phyloP scores from a whole-genome alignment of 495 filamentous ascomycete species.

The Penicillium steckii region DNA sequence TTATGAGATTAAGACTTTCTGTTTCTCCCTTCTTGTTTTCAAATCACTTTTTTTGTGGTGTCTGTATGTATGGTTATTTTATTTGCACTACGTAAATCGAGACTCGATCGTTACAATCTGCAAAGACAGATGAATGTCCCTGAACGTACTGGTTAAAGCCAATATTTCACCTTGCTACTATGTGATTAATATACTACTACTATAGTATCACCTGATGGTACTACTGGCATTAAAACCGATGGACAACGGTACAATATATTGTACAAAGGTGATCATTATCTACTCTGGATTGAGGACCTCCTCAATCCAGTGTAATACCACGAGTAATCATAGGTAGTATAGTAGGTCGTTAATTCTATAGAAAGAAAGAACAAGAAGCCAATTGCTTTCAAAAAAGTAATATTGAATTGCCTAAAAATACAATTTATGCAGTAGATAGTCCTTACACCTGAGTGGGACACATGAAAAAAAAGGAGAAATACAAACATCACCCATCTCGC shows the following conservation, averaged over 20 bases:
- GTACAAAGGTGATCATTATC: no score
- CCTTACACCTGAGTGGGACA: constrained; percentile 18
- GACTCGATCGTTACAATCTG: neutral
- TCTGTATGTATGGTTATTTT: constrained; percentile 17
- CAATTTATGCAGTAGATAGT: constrained; percentile 47
- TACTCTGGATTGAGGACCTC: no score
- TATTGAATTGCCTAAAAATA: constrained; percentile 52
- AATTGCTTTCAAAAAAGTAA: constrained; percentile 13
- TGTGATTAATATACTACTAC: no score
- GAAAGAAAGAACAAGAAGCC: no score
- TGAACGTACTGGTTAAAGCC: neutral
- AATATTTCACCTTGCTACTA: no score
- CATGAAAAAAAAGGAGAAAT: constrained; percentile 17
- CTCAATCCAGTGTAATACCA: no score
- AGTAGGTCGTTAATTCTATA: no score
- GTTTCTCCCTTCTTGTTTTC: constrained; percentile 3
- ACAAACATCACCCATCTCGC: constrained; percentile 17
- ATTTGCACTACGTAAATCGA: constrained; percentile 29
- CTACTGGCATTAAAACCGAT: no score
- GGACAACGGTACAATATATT: no score
- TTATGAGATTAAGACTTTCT: constrained; percentile 14
- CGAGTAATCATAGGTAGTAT: no score
- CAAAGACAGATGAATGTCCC: no score
- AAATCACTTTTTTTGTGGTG: constrained; percentile 18
- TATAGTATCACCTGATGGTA: no score